Evolutionary conservation across 495 filamentous ascomycete genomes (phyloP), one percentile per base, ranked within the genome.

Genomic region (Penicillium longicatenatum): DNA sequence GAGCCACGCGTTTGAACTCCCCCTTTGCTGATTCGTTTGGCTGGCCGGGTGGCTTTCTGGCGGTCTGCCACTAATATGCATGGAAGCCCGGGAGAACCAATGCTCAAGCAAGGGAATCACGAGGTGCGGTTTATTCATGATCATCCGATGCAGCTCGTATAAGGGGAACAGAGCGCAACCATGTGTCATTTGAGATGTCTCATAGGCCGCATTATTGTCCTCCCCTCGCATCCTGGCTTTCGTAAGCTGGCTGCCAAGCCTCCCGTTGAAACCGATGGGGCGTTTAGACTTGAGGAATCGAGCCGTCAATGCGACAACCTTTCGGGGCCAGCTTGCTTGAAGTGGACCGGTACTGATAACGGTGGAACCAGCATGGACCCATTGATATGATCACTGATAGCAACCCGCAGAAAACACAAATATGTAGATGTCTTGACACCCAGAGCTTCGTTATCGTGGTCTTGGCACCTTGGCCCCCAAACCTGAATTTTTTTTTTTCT

Each of bases 31-130:
- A 46, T 46, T 46, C 20, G 44, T 46, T 30, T 48, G 30, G 30
- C 49, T 51, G 49, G n/a, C 30, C 37, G 37, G 21, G 26, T 57
- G 55, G 55, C 41, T 56, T 50, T 53, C 14, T 63, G 60, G 60
- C 60, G 60, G 54, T 53, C 60, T 64, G 49, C 54, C 55, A 60
- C 35, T 61, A 57, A 61, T 58, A 66, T 69, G 66, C 70, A 73
- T 73, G 56, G 68, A 70, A 73, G 60, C 54, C 54, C 66, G 70
- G 66, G 60, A 73, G 66, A 73, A 72, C 52, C 52, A 52, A 56
- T 39, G 48, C 33, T 50, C 45, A 53, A 48, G 26, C 39, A n/a
- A 42, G 33, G 37, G 53, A 19, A 60, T 64, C 63, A 66, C 56
- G 60, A 46, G 59, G 56, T 55, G 50, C 29, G 20, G 44, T 21